Base-by-base conservation (phyloP, 352 stramenopile species). In the Phytophthora pluvialis region DNA sequence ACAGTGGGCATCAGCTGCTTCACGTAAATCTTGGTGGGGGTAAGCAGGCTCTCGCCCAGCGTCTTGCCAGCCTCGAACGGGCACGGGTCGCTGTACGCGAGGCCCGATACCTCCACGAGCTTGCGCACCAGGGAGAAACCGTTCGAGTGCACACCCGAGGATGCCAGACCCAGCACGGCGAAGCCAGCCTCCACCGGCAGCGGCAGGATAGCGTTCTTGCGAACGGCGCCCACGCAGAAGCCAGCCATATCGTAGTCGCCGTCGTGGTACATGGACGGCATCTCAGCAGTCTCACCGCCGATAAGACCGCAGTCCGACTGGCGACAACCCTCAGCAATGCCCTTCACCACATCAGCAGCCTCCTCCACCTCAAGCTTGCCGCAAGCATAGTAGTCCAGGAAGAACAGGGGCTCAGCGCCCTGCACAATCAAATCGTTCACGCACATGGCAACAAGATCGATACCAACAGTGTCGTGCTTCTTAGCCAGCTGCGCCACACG, bases 371-470 rank as follows among this genome's bases (percentile, higher is more conserved):
- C 91, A 12, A 99, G 86, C 71, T 98, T 97, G 36, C 97, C 97
- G 33, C 94, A 98, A 56, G 98, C 97, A 90, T 99, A 99, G 83
- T 99, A 99, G 81, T 99, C 98, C 8, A 99, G 77, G 81, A 99
- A 99, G 87, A 99, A 99, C 10, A 99, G 80, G 18, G 98, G 98
- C 64, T 99, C 96, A n/a, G 97, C 98, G 61, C 97, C 97, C 59
- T 98, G 94, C n/a, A 99, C 96, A 67, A 99, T 98, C 32, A 99
- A 81, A 73, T 99, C 98, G 81, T 99, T 99, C 43, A 99, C 97
- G 67, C 97, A 99, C 98, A 99, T 99, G 39, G 98, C 97, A 31
- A 99, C 97, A 32, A 99, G 91, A 82, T 99, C 97, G 54, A 99
- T 98, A 35, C 97, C 97, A 50, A 99, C 92, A 8, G 91, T 98